Base-by-base conservation (phyloP, 768 basidiomycete genomes). In the Lactifluus pinguis region DNA sequence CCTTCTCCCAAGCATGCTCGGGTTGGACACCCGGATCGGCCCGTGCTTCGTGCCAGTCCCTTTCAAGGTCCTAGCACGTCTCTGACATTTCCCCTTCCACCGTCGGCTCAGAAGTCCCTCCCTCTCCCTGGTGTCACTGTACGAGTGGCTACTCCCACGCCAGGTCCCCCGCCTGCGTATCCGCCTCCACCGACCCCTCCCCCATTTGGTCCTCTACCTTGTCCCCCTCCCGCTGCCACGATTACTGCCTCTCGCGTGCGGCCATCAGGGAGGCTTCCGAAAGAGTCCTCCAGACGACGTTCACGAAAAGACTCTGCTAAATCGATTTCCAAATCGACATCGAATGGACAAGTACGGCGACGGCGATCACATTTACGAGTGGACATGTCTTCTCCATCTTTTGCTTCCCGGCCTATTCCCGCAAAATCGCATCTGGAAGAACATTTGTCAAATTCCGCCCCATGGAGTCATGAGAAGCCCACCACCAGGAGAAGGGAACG, bases 51-150 rank as follows among this genome's bases (percentile, higher is more conserved):
- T n/a, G 19, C 42, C 15, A n/a, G 42, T 14, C 38, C 47, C 25
- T 42, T 39, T 6, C 38, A 41, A 36, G n/a, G 41, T 29, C 39
- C 42, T 39, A 44, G 39, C 15, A 45, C 39, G 32, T 59, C 64
- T 42, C 55, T 65, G 25, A 57, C 64, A 17, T 63, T 65, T 42
- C 64, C 64, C 19, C 62, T 63, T 2, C 64, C 58, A 25, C 62
- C 62, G 21, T 50, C 57, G n/a, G 25, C 30, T 9, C 61, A 39
- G 6, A 17, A 57, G 32, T 36, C 49, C 6, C 38, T 48, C 5
- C 14, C 55, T 29, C 21, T 51, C n/a, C n/a, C 50, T 29, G 64
- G 58, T 7, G 54, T 63, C 19, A 64, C 58, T 15, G 57, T 60
- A 19, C 57, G 53, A 14, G 54, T 60, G 14, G 38, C n/a, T 17